Percentiles rank a stretch among this genome's conserved stretches.
Conservation (phyloP, 768 basidiomycete species). For the Mrakia blollopis region DNA sequence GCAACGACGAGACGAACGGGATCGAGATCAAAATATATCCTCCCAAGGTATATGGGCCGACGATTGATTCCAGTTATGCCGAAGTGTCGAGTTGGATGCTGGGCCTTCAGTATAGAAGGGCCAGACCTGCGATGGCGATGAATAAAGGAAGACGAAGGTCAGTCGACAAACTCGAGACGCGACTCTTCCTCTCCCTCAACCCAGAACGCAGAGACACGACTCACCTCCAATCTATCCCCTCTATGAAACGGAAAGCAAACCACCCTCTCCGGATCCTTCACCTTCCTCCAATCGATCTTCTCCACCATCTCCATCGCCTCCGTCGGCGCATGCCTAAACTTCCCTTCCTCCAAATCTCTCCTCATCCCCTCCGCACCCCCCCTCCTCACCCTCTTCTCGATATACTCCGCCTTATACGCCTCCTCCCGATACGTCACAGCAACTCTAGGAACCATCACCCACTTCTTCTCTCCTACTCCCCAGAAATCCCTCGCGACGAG, state of each 20-base stretch:
- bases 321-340: constrained; percentile 24
- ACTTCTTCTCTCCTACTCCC: constrained; percentile 23
- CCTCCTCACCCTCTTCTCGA: constrained; percentile 30
- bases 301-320: constrained; percentile 29
- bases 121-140: not conserved
- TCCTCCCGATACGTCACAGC: constrained; percentile 32
- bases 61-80: not conserved
- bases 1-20: no score
- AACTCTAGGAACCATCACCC: constrained; percentile 32
- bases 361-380: constrained; percentile 31
- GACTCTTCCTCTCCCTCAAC: not conserved
- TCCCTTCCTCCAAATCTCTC: constrained; percentile 17
- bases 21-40: not conserved
- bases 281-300: constrained; percentile 31
- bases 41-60: not conserved
- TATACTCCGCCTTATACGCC: constrained; percentile 19
- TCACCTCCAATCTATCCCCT: constrained; percentile 26
- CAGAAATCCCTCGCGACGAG: constrained; percentile 32
- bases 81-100: not conserved
- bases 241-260: constrained; percentile 32
- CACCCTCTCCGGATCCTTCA: constrained; percentile 30
- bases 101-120: not conserved
- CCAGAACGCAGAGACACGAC: not conserved
- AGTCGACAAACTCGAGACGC: not conserved
- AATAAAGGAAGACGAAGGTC: not conserved